Base-by-base conservation (phyloP, 2,329 filamentous ascomycete genomes). In the Septoria linicola region DNA sequence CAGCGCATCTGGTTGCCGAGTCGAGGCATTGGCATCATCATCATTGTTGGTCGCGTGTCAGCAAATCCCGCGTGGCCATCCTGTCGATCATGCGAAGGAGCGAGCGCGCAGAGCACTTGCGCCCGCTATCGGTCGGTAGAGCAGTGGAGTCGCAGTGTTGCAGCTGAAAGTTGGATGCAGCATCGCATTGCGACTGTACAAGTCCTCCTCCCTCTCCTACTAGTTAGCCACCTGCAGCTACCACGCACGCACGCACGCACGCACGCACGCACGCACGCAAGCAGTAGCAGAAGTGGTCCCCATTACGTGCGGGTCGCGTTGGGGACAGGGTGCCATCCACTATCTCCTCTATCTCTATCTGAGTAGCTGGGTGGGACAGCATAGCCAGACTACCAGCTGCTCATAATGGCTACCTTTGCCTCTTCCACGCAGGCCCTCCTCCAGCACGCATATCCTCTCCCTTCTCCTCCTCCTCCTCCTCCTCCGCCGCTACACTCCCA, bases 121-220 rank as follows among this genome's bases (percentile, higher is more conserved):
- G 43, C 42, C 49, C 42, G 49, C 49, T 52, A 52, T 52, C 49
- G 49, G 43, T 32, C 46, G 48, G 41, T 21, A n/a, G 39, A 47
- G 35, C n/a, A 36, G 23, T 10, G 10, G 23, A 27, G 23, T 27
- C 23, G 23, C 23, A 27, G 23, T 27, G 23, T 30, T 19, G 47
- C 47, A 42, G 36, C 11, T 42, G 40, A 42, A 42, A 27, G 40
- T 42, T 42, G 41, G 16, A 27, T 43, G 41, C 41, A 43, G 40
- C 47, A 50, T 43, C n/a, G 47, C 40, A 30, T 41, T 31, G 47
- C 46, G 23, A 41, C 46, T 41, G 21, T 37, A 41, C 37, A n/a
- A n/a, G n/a, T n/a, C n/a, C n/a, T n/a, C n/a, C n/a, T 30, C 7
- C 27, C 27, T 30, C 27, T 30, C 27, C n/a, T 27, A 10, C 23